These are phyloP conservation scores for Codiaeum variegatum DNA, from an alignment of 441 rosid species.

Conservation along the genomic window DNA sequence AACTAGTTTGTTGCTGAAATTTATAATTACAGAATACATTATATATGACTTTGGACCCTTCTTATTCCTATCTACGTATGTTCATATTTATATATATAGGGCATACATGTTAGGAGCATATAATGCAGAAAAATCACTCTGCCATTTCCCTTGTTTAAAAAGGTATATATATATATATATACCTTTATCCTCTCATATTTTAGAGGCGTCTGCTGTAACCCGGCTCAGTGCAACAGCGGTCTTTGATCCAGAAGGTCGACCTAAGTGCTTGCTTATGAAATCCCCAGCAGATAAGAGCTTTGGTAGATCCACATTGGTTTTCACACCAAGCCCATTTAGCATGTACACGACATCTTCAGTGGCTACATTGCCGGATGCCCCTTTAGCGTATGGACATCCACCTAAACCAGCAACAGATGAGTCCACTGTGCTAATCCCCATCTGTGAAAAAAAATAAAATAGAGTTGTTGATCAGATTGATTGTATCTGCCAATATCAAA, in stretches of 20 bases:
- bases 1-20: neutral
- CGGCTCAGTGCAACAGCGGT: slow-evolving; percentile 66
- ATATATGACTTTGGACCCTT: neutral
- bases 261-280: slow-evolving; percentile 72
- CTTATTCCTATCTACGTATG: slow-evolving; percentile 15
- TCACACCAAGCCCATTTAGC: slow-evolving; percentile 82
- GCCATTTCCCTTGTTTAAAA: slow-evolving; percentile 1
- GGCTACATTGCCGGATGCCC: slow-evolving; percentile 92
- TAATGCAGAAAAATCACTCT: neutral
- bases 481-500: neutral
- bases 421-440: slow-evolving; percentile 87
- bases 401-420: slow-evolving; percentile 85
- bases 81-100: neutral
- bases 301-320: slow-evolving; percentile 71
- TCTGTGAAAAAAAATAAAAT: slow-evolving; percentile 37
- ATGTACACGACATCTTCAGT: slow-evolving; percentile 92
- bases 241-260: slow-evolving; percentile 76
- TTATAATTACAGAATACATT: neutral
- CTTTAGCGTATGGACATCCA: slow-evolving; percentile 95
- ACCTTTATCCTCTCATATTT: slow-evolving; percentile 38
- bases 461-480: neutral
- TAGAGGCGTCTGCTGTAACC: slow-evolving; percentile 64
- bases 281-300: slow-evolving; percentile 79
- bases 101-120: neutral
- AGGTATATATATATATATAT: neutral